A percentile compares a stretch with the other conserved stretches of the same genome.
Evolutionary conservation across 2,329 filamentous ascomycete genomes (phyloP).

Genomic region (Tympanopsis confertula): DNA sequence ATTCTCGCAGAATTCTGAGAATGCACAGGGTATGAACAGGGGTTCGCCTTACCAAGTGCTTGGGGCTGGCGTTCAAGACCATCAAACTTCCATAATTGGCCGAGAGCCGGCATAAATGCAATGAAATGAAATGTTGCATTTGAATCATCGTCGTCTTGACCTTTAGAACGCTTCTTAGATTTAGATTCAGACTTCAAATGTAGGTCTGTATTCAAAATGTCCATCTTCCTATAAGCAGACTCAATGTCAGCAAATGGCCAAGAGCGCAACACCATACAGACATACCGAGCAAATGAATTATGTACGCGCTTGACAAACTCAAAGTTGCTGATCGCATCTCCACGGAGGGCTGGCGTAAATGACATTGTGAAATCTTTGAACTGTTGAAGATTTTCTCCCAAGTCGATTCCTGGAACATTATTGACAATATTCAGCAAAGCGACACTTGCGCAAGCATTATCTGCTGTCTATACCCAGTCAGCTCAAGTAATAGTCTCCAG

Average conservation of each 20-base stretch:
- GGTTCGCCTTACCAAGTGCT: constrained; percentile 25
- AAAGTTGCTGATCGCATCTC: constrained; percentile 45
- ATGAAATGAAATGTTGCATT: constrained; percentile 50
- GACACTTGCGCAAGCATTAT: constrained; percentile 49
- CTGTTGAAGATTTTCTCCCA: constrained; percentile 38
- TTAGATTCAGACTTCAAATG: constrained; percentile 26
- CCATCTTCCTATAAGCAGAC: constrained; percentile 29
- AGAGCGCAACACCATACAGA: constrained; percentile 1
- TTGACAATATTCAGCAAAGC: constrained; percentile 53
- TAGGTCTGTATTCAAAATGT: constrained; percentile 37
- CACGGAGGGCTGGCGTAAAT: constrained; percentile 42
- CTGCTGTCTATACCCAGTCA: constrained; percentile 27
- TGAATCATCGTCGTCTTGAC: constrained; percentile 21
- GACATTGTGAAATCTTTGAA: constrained; percentile 45
- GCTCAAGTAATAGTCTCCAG: background rate
- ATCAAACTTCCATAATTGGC: constrained; percentile 50
- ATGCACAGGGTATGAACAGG: no score
- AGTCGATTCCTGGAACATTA: constrained; percentile 37
- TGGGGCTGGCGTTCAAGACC: constrained; percentile 45
- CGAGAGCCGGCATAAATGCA: constrained; percentile 45
- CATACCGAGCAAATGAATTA: constrained; percentile 48
- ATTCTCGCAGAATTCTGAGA: no score
- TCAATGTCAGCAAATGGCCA: background rate
- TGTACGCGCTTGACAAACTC: constrained; percentile 47
- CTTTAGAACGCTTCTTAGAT: constrained; percentile 13